Evolutionary conservation across 352 stramenopile genomes (phyloP).

Genomic region (Phytopythium helicoides): DNA sequence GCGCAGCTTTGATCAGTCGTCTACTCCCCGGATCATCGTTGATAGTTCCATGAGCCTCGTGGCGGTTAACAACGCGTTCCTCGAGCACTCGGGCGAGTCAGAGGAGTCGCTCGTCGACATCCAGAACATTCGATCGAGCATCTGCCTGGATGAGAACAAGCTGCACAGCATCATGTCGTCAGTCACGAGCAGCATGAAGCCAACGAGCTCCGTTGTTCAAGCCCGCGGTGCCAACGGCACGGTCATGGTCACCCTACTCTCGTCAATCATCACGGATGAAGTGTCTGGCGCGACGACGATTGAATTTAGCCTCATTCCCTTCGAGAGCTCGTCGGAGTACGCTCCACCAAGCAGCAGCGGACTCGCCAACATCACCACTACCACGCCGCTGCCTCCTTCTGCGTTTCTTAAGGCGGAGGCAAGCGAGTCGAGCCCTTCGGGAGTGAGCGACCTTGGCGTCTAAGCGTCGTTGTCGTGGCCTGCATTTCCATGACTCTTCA

Average conservation of each 20-base stretch:
- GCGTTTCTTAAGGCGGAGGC: slow-evolving; percentile 22
- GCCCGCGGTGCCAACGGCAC: slow-evolving; percentile 39
- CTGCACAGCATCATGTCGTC: slow-evolving; percentile 45
- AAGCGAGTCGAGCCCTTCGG: slow-evolving; percentile 55
- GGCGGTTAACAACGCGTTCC: slow-evolving; percentile 57
- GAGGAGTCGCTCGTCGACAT: slow-evolving; percentile 40
- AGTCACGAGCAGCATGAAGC: slow-evolving; percentile 35
- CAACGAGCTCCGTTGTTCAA: slow-evolving; percentile 50
- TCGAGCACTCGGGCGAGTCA: slow-evolving; percentile 37
- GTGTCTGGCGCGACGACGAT: slow-evolving; percentile 40
- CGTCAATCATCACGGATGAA: slow-evolving; percentile 55
- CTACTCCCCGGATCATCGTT: slow-evolving; percentile 51
- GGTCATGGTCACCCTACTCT: slow-evolving; percentile 52
- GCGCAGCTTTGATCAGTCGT: slow-evolving; percentile 65
- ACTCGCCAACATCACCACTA: background rate
- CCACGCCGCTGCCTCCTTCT: slow-evolving; percentile 9
- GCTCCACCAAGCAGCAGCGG: slow-evolving; percentile 4
- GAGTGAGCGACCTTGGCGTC: slow-evolving; percentile 46
- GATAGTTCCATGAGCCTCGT: slow-evolving; percentile 53
- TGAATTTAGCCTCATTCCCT: slow-evolving; percentile 65
- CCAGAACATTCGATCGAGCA: slow-evolving; percentile 31
- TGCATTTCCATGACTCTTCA: background rate
- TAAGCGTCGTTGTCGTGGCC: slow-evolving; percentile 13
- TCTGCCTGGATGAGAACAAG: slow-evolving; percentile 52
- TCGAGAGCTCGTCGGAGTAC: slow-evolving; percentile 51